Base-by-base conservation (phyloP, 805 yeast species). In the Monosporozyma aquatica region DNA sequence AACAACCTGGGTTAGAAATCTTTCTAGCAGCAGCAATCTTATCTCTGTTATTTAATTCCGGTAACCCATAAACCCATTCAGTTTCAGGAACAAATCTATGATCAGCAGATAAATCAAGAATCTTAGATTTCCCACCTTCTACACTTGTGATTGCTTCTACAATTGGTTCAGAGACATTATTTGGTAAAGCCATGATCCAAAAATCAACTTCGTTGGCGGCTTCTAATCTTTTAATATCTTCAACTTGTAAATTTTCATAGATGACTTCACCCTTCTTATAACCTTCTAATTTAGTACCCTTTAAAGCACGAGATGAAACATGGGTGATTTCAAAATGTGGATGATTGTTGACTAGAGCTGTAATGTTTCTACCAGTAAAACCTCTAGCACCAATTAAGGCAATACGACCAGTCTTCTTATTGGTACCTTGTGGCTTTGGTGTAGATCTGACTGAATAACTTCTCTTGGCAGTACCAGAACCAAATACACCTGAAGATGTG, bases 101-200 rank as follows among this genome's bases (percentile, higher is more conserved):
- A 64, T 92, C 99, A 13, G 99, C 98, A 25, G 95, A 83, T 45
- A 92, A 70, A 60, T 92, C 99, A 48, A 92, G 72, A 45, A 92
- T 87, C 57, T 87, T 92, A 14, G 84, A 80, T 37, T 77, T 71
- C 37, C 89, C 82, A 33, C 62, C 55, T n/a, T 60, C 57, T 23
- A 80, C 83, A 17, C 78, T 70, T 51, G 80, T 85, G 53, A 84
- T 83, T 21, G 90, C 87, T 15, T 80, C 80, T 30, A 84, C 92
- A 61, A 84, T 83, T 43, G 87, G 92, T 59, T 80, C 79, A 59
- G 97, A 92, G 29, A 92, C 96, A 38, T 96, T 97, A 62, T 92
- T 92, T 49, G 99, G 99, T 56, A 92, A 74, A 2, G 98, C 98
- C 98, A 94, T 92, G 22, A 94, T 95, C 98, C 99, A 92, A 41